Evolutionary conservation across 495 filamentous ascomycete genomes (phyloP), one percentile per base, ranked within the genome.

Genomic region (Amniculicola lignicola): DNA sequence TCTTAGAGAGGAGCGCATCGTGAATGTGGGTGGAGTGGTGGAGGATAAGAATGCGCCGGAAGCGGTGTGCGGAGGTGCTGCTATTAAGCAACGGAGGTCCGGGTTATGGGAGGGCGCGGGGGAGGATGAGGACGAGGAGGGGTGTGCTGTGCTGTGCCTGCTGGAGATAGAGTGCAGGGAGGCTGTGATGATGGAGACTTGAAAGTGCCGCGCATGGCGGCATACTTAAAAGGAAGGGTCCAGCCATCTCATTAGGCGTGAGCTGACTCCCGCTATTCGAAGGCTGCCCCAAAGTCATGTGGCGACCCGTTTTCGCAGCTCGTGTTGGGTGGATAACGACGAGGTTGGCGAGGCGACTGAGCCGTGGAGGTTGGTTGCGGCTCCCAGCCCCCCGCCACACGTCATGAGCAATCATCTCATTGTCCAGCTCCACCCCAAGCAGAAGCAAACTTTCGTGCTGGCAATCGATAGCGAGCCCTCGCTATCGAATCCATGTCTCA

Each of bases 181-280:
- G n/a, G 19, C 15, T 31, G 16, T 4, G 37, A 43, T n/a, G 38
- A 23, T 33, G 31, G 47, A 22, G 28, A 35, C 40, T 46, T 31
- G 47, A 33, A 25, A 37, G 40, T 24, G 19, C 4, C 15, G 18
- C 24, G 47, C 39, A 40, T 35, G 47, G 60, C 36, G 51, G 49
- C 60, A 63, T 51, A 24, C 46, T 54, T 36, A 63, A 59, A 57
- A 55, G 44, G 29, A 36, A 15, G 28, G 10, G 14, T 23, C 60
- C 60, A 63, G 60, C 60, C 60, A 59, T 63, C 44, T 35, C 33
- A 35, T 42, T 55, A 59, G 49, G 49, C 53, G 51, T 54, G 21
- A 41, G 35, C 35, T 58, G 47, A 33, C 23, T 16, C 2, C 29
- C 14, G 16, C 37, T 27, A 28, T 16, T 47, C 7, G n/a, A 21